A percentile compares a stretch with the other conserved stretches of the same genome.
Evolutionary conservation across 1,284 basidiomycete species (phyloP).

Genomic region (Ustilago shanxiensis): DNA sequence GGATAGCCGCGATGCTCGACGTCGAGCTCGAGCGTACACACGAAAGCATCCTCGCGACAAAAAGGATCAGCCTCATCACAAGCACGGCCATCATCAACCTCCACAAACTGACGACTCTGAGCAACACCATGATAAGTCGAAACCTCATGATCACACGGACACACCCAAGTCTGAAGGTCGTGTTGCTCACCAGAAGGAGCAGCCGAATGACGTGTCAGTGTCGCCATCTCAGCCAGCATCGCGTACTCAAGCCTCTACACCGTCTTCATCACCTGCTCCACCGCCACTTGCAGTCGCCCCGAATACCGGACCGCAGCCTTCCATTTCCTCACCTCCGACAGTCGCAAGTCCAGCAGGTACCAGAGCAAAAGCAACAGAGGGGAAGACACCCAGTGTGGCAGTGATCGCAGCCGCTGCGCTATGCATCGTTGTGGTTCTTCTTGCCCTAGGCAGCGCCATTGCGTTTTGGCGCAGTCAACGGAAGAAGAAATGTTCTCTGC

Average conservation of each 20-base stretch:
- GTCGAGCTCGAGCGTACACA: neutral
- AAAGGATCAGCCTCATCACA: neutral
- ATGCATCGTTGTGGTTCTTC: slow-evolving; percentile 11
- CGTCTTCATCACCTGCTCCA: neutral
- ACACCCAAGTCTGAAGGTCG: neutral
- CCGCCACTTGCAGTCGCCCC: neutral
- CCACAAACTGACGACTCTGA: neutral
- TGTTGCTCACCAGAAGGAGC: neutral
- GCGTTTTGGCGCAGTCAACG: slow-evolving; percentile 6
- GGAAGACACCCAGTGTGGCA: slow-evolving; percentile 4
- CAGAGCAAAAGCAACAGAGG: neutral
- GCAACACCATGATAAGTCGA: neutral
- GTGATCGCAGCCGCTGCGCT: slow-evolving; percentile 12
- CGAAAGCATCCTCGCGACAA: slow-evolving; percentile 9
- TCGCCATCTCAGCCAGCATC: neutral
- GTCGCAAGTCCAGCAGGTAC: neutral
- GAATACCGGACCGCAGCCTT: neutral
- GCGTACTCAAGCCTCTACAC: neutral
- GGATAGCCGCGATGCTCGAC: neutral
- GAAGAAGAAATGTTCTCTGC: slow-evolving; percentile 6
- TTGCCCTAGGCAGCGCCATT: slow-evolving; percentile 1
- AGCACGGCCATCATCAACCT: slow-evolving; percentile 2
- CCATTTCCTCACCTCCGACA: neutral
- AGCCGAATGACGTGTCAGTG: neutral
- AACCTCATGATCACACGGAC: neutral